Conservation (phyloP, 768 basidiomycete genomes). For the Rhodocollybia butyracea region DNA sequence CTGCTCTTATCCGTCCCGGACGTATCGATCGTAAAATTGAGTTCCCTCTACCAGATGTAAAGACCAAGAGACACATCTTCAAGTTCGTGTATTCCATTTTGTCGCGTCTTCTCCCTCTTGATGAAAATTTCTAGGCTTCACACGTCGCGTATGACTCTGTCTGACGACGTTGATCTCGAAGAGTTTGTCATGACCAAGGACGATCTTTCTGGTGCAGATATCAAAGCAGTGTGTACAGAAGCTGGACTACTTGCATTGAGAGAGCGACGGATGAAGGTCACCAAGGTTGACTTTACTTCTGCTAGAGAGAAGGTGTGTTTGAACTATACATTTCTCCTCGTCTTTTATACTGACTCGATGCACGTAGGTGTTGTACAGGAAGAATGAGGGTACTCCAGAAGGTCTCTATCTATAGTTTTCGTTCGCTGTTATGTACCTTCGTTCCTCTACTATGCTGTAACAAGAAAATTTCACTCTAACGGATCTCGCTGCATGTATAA, state of each 20-base stretch:
- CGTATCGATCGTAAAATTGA: constrained; percentile 99
- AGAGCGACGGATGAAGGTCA: constrained; percentile 93
- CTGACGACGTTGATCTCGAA: constrained; percentile 87
- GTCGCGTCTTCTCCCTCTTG: background rate
- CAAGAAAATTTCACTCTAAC: background rate
- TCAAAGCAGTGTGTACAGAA: constrained; percentile 98
- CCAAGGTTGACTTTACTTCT: constrained; percentile 83
- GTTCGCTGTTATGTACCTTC: background rate
- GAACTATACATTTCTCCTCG: background rate
- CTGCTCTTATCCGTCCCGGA: constrained; percentile 96
- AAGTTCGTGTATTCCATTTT: constrained; percentile 40
- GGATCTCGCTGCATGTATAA: background rate
- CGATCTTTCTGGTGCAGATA: constrained; percentile 94
- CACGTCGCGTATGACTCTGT: constrained; percentile 91
- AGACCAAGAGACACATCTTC: constrained; percentile 99
- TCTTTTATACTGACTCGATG: constrained; percentile 4
- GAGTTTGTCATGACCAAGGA: constrained; percentile 96
- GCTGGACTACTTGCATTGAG: constrained; percentile 94
- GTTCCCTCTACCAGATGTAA: constrained; percentile 95
- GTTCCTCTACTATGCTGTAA: background rate
- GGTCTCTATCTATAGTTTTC: constrained; percentile 70
- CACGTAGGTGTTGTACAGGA: constrained; percentile 79
- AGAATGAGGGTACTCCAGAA: constrained; percentile 96
- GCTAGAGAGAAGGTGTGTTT: constrained; percentile 86
- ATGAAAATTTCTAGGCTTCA: constrained; percentile 55